Evolutionary conservation across 352 stramenopile genomes (phyloP).

Genomic region (Phytophthora sp.): DNA sequence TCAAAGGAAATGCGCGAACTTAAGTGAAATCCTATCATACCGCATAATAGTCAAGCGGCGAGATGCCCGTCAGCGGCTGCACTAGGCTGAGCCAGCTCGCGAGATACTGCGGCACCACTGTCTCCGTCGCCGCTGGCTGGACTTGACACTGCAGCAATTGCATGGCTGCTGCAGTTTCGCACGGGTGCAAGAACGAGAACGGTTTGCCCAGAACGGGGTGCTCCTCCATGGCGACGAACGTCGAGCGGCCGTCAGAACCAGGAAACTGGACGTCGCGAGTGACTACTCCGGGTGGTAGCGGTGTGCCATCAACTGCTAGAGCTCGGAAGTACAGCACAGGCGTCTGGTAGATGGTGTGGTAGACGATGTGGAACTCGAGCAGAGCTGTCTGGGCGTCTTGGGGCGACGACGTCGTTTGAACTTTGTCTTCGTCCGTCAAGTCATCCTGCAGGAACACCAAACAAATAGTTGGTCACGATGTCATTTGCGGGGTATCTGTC

Average conservation of each 20-base stretch:
- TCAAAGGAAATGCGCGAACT: constrained; percentile 17
- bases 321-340: constrained; percentile 77
- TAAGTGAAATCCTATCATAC: constrained; percentile 15
- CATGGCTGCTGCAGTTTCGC: constrained; percentile 76
- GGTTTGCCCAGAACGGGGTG: constrained; percentile 72
- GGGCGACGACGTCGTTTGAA: neutral
- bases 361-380: constrained; percentile 85
- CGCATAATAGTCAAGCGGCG: constrained; percentile 46
- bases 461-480: neutral
- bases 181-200: constrained; percentile 81
- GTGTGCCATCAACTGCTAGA: constrained; percentile 45
- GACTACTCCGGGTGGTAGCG: constrained; percentile 21
- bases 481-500: neutral
- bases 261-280: constrained; percentile 38
- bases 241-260: constrained; percentile 33
- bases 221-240: constrained; percentile 67
- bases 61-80: constrained; percentile 63
- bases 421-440: constrained; percentile 9
- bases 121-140: neutral
- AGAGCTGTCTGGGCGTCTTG: constrained; percentile 36
- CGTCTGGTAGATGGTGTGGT: constrained; percentile 76
- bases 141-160: constrained; percentile 52
- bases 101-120: constrained; percentile 45
- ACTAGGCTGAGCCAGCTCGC: constrained; percentile 81
- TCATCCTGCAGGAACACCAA: constrained; percentile 1